phyloP scores from a whole-genome alignment of 2,329 filamentous ascomycete species.

The Colletotrichum abscissum region DNA sequence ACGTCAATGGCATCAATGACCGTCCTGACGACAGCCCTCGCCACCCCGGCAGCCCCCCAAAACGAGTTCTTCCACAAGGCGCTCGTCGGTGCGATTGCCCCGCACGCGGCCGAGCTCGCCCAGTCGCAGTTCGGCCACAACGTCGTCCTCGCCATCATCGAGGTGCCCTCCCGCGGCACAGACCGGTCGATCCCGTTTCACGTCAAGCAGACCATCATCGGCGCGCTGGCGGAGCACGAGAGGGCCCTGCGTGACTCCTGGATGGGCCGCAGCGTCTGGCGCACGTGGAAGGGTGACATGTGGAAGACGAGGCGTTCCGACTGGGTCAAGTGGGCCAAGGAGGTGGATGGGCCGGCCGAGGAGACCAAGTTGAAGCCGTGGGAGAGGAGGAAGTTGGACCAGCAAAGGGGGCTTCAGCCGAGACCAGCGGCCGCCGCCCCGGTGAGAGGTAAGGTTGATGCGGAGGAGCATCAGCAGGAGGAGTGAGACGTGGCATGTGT shows the following conservation, averaged over 20 bases:
- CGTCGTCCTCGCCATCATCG: conserved; percentile 60
- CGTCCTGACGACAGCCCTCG: conserved; percentile 62
- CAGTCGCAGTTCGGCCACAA: conserved; percentile 63
- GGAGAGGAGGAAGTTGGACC: conserved; percentile 32
- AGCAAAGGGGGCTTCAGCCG: conserved; percentile 14
- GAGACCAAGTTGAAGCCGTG: conserved; percentile 34
- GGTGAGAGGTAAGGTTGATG: background rate
- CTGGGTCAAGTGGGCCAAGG: conserved; percentile 69
- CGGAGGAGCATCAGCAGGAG: conserved; percentile 2
- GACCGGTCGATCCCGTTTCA: conserved; percentile 65
- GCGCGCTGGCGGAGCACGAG: conserved; percentile 59
- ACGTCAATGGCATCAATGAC: conserved; percentile 60
- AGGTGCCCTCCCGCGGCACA: conserved; percentile 60
- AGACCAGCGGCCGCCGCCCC: conserved; percentile 7
- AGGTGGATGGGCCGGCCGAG: conserved; percentile 47
- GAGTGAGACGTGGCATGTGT: conserved; percentile 23
- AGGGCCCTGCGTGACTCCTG: conserved; percentile 62
- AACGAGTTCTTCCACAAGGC: conserved; percentile 67
- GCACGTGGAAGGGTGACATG: conserved; percentile 67
- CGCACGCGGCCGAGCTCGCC: conserved; percentile 58
- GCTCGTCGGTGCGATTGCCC: conserved; percentile 59
- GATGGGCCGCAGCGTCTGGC: conserved; percentile 67
- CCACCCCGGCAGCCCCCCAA: conserved; percentile 52
- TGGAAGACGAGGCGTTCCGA: conserved; percentile 65
- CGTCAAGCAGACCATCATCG: conserved; percentile 67